Evolutionary conservation across 257 asterid genomes (phyloP).

Genomic region (Forsythia viridissima): DNA sequence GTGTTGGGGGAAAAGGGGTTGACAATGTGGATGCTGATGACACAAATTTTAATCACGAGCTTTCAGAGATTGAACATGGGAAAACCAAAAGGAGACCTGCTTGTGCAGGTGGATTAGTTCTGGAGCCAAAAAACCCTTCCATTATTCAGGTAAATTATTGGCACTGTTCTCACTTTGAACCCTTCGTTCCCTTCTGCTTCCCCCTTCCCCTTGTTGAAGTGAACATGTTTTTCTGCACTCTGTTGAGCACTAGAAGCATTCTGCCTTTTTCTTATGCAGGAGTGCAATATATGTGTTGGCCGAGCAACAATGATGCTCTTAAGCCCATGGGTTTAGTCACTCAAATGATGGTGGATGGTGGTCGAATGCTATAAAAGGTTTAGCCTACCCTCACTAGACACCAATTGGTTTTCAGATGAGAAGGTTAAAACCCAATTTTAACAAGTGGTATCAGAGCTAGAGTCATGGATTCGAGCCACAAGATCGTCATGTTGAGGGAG

Average conservation of each 20-base stretch:
- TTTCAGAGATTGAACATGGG: slow-evolving; percentile 44
- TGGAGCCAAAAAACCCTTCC: slow-evolving; percentile 99
- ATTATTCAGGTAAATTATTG: slow-evolving; percentile 78
- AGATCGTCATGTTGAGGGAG: too few species aligned
- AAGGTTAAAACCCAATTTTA: too few species aligned
- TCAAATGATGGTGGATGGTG: too few species aligned
- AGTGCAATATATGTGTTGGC: slow-evolving; percentile 56
- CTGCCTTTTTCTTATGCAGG: slow-evolving; percentile 49
- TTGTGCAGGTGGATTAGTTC: slow-evolving; percentile 90
- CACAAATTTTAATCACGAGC: slow-evolving; percentile 48
- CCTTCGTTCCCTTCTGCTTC: slow-evolving; percentile 14
- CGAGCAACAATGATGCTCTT: too few species aligned
- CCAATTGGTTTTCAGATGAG: too few species aligned
- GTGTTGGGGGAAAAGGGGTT: slow-evolving; percentile 54
- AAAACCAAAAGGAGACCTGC: slow-evolving; percentile 85
- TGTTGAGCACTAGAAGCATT: neutral
- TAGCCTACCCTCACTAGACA: too few species aligned
- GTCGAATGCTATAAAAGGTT: too few species aligned
- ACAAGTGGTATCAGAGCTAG: too few species aligned
- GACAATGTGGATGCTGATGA: slow-evolving; percentile 42
- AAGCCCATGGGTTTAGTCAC: too few species aligned
- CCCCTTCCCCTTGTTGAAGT: neutral
- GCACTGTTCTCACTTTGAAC: slow-evolving; percentile 1
- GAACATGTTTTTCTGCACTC: slow-evolving; percentile 5
- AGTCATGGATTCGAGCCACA: too few species aligned